Evolutionary conservation across 106 monocot species (phyloP), one percentile per base, ranked within the genome.

Genomic region (Platanthera guangdongensis): DNA sequence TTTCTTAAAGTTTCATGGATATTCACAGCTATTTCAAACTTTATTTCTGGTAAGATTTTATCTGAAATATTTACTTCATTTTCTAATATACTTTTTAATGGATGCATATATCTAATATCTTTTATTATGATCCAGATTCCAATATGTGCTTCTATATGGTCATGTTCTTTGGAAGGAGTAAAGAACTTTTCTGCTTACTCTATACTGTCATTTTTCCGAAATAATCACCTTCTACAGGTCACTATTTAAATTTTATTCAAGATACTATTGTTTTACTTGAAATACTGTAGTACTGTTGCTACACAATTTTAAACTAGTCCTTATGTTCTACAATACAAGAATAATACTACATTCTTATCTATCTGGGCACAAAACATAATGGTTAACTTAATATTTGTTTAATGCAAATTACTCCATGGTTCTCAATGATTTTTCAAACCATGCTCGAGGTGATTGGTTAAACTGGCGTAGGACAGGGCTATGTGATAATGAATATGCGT

Each of bases 171-270:
- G 11, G 81, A 90, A 74, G 84, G 85, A 85, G 95, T 91, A 13
- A 78, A 89, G 85, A 84, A 71, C 19, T 96, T 96, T 75, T 96
- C 95, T 25, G 93, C 95, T 18, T 96, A 87, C 78, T 89, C 89
- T 51, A 87, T 96, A 10, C 90, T 96, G 52, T 90, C 95, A 15
- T 96, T 93, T 69, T 96, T 89, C 47, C 86, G 84, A 0, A 96
- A 96, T 39, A 88, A 93, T 65, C 90, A 93, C 28, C 86, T 96
- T 82, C 87, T 96, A 78, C 93, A 96, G 90, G 95, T 93, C 71
- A 8, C 72, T 15, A 0, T 71, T 47, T 7, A 71, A 0, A 68
- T 68, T 13, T 68, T 8, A 39, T 9, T 11, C 14, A 39, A 39
- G 8, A 8, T 68, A 19, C 4, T 63, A 7, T 12, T 54, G 3